Evolutionary conservation across 192 early-diverging fungal genomes (phyloP).

Genomic region (Paraglomus occultum): DNA sequence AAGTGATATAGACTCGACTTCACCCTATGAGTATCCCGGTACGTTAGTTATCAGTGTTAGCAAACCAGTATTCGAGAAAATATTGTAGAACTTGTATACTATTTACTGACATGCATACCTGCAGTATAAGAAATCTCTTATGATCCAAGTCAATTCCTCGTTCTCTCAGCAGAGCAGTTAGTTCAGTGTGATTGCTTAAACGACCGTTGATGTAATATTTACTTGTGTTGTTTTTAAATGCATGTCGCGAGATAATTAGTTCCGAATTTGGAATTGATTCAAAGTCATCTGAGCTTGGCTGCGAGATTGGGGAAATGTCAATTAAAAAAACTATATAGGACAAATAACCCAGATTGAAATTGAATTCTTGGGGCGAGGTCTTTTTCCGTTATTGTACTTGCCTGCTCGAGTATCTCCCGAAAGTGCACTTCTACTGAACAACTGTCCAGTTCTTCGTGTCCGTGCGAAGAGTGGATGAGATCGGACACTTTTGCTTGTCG

Average conservation of each 20-base stretch:
- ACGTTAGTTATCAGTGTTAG: conserved; percentile 4
- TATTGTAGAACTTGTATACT: not conserved
- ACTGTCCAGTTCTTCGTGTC: conserved; percentile 62
- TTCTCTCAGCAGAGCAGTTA: conserved; percentile 75
- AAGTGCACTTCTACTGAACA: conserved; percentile 96
- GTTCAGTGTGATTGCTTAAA: conserved; percentile 73
- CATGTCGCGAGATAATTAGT: conserved; percentile 78
- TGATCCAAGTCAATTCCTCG: conserved; percentile 96
- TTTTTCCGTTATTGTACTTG: conserved; percentile 26
- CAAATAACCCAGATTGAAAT: not conserved
- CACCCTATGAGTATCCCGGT: conserved; percentile 59
- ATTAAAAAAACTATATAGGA: not conserved
- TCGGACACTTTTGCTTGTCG: conserved; percentile 93
- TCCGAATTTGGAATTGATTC: conserved; percentile 63
- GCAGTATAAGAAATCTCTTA: conserved; percentile 96
- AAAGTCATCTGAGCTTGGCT: conserved; percentile 63
- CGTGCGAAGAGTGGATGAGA: conserved; percentile 91
- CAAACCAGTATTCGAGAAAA: not conserved
- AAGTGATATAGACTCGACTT: conserved; percentile 97
- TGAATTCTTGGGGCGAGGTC: not conserved
- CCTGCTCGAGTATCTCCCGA: conserved; percentile 82
- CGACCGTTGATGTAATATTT: conserved; percentile 73
- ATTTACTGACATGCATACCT: conserved; percentile 39
- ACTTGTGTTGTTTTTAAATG: conserved; percentile 63
- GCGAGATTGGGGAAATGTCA: conserved; percentile 12